These are phyloP conservation scores for Aureobasidium melanogenum DNA, from an alignment of 2,329 filamentous ascomycete genomes.

Conservation along the genomic window DNA sequence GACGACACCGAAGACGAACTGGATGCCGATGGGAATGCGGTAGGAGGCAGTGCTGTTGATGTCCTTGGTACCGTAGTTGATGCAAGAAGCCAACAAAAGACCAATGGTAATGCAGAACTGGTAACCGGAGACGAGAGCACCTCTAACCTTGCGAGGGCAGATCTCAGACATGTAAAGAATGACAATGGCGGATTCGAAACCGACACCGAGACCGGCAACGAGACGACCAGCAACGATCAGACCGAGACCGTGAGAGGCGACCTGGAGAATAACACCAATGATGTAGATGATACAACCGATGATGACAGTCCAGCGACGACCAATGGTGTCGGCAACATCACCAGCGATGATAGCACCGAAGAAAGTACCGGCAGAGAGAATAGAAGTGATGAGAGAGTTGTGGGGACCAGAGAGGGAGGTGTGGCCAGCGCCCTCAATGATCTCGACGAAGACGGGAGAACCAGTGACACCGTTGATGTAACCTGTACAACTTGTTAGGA, in stretches of 20 bases:
- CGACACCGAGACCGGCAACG: conserved; percentile 68
- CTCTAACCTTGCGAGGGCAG: conserved; percentile 62
- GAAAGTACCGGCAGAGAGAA: conserved; percentile 67
- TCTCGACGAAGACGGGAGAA: conserved; percentile 42
- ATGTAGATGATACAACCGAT: conserved; percentile 63
- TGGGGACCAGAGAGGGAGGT: conserved; percentile 23
- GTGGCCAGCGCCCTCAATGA: conserved; percentile 38
- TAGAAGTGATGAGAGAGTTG: conserved; percentile 60
- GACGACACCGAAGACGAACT: conserved; percentile 73
- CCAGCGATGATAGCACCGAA: conserved; percentile 69
- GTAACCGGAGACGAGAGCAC: conserved; percentile 71
- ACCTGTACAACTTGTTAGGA: conserved; percentile 22
- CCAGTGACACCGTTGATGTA: conserved; percentile 51
- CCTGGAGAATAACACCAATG: conserved; percentile 56
- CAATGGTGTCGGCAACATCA: conserved; percentile 66
- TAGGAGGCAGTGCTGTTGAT: conserved; percentile 57
- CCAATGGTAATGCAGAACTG: conserved; percentile 79
- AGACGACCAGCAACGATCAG: conserved; percentile 65
- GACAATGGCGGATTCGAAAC: conserved; percentile 71
- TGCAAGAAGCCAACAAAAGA: conserved; percentile 58
- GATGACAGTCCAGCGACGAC: conserved; percentile 64
- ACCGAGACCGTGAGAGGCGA: conserved; percentile 43
- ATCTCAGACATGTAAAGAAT: conserved; percentile 87
- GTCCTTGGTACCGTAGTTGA: conserved; percentile 63
- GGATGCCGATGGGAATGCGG: conserved; percentile 71